Base-by-base conservation (phyloP, 2,329 filamentous ascomycete species). In the Calonectria pseudoreteaudii region DNA sequence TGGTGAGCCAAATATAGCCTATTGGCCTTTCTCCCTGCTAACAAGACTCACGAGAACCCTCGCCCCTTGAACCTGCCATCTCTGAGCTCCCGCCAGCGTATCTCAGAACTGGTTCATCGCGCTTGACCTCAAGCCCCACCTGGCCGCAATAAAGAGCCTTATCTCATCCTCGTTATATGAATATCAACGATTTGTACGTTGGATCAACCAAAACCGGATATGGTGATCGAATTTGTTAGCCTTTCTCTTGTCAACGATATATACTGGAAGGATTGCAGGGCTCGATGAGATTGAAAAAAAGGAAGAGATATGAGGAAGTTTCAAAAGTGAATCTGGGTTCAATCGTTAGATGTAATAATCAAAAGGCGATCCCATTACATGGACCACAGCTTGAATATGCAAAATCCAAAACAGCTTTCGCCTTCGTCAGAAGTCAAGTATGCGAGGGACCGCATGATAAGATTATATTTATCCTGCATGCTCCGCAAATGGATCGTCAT, bases 401-500 rank as follows among this genome's bases (percentile, higher is more conserved):
- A 23, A 8, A 47, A 47, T 23, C 13, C n/a, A 23, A 23, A 20
- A 47, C 18, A 23, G 20, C n/a, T n/a, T 47, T 23, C 44, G 23
- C 44, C 8, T 47, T 47, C n/a, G 44, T 23, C n/a, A 23, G 11
- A 5, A 23, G 1, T 47, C 9, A 4, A 47, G 10, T 23, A 47
- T 13, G 13, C 13, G n/a, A 47, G 20, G 7, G 11, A 9, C 23
- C 3, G 5, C 16, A 52, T 20, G 20, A 53, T 53, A 9, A 18
- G 2, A 8, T 16, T n/a, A 14, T 16, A 31, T 47, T 34, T 18
- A 65, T 2, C 38, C 38, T 20, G 60, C 28, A n/a, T 72, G 50
- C 20, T 67, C 31, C 6, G 89, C 88, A 85, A 92, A 93, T 0
- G 89, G 89, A 83, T 93, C 92, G 23, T 84, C 79, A 3, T 76